These are phyloP conservation scores for Amanita jacksonii DNA, from an alignment of 768 basidiomycete genomes.

Conservation along the genomic window DNA sequence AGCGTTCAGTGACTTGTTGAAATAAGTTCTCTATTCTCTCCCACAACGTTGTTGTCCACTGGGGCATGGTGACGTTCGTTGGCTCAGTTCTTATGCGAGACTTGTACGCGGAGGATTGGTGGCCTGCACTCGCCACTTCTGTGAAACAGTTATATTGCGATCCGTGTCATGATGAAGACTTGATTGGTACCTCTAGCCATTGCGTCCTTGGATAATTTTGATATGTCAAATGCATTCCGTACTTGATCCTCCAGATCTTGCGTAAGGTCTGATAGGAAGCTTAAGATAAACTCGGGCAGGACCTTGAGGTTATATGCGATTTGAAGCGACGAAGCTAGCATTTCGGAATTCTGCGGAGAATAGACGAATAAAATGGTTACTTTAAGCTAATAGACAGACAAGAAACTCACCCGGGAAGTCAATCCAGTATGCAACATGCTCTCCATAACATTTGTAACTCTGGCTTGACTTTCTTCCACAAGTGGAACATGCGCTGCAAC, in stretches of 20 bases:
- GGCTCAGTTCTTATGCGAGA: slow-evolving; percentile 87
- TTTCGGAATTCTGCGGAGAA: slow-evolving; percentile 70
- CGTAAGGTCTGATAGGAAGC: slow-evolving; percentile 69
- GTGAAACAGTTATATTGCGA: slow-evolving; percentile 11
- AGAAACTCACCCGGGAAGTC: slow-evolving; percentile 54
- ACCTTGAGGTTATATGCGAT: slow-evolving; percentile 89
- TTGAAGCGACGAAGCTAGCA: slow-evolving; percentile 90
- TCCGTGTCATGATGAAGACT: slow-evolving; percentile 1
- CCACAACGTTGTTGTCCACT: slow-evolving; percentile 82
- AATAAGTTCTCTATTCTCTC: slow-evolving; percentile 69
- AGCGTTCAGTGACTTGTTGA: slow-evolving; percentile 83
- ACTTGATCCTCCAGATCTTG: slow-evolving; percentile 80
- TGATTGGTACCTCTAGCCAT: slow-evolving; percentile 54
- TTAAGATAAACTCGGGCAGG: slow-evolving; percentile 74
- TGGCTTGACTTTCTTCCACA: slow-evolving; percentile 60
- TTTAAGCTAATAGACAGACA: neutral
- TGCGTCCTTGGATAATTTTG: slow-evolving; percentile 79
- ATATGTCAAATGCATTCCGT: slow-evolving; percentile 74
- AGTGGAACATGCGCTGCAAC: slow-evolving; percentile 62
- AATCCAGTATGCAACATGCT: slow-evolving; percentile 79
- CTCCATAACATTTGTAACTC: slow-evolving; percentile 83
- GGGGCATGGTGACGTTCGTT: slow-evolving; percentile 77
- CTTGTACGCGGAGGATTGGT: slow-evolving; percentile 42
- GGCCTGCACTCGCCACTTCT: slow-evolving; percentile 7
- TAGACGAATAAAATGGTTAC: too few relatives aligned